phyloP scores from a whole-genome alignment of 345 rosid genomes.

The Excoecaria agallocha region DNA sequence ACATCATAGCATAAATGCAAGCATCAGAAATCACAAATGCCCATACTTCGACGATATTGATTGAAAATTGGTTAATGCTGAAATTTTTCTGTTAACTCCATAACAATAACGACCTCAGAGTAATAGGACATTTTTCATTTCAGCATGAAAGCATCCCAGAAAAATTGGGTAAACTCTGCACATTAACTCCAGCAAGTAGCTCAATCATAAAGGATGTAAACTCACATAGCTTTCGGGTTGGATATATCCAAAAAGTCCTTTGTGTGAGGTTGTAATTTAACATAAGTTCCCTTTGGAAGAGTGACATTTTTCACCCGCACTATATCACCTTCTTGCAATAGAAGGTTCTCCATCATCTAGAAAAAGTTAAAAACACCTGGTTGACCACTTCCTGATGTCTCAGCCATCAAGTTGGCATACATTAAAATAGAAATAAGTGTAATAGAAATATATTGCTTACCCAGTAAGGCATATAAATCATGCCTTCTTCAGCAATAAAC shows the following conservation, averaged over 20 bases:
- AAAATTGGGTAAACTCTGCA: too few species aligned
- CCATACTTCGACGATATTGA: neutral
- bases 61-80: neutral
- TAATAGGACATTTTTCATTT: neutral
- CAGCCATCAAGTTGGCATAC: constrained; percentile 5
- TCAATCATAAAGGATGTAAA: constrained; percentile 2
- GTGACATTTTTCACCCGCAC: constrained; percentile 82
- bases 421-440: neutral
- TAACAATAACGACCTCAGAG: neutral
- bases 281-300: constrained; percentile 96
- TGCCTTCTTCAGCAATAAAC: too few species aligned
- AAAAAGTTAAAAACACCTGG: constrained; percentile 18
- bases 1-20: neutral
- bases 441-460: constrained; percentile 32
- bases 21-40: neutral
- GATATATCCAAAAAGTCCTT: too few species aligned
- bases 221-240: constrained; percentile 99
- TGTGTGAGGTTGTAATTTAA: constrained; percentile 89
- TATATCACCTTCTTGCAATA: constrained; percentile 88
- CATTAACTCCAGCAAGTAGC: neutral
- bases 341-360: constrained; percentile 98
- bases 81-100: neutral
- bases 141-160: neutral
- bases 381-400: neutral
- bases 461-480: constrained; percentile 99